Base-by-base conservation (phyloP, 352 stramenopile species). In the Phytophthora ramorum region DNA sequence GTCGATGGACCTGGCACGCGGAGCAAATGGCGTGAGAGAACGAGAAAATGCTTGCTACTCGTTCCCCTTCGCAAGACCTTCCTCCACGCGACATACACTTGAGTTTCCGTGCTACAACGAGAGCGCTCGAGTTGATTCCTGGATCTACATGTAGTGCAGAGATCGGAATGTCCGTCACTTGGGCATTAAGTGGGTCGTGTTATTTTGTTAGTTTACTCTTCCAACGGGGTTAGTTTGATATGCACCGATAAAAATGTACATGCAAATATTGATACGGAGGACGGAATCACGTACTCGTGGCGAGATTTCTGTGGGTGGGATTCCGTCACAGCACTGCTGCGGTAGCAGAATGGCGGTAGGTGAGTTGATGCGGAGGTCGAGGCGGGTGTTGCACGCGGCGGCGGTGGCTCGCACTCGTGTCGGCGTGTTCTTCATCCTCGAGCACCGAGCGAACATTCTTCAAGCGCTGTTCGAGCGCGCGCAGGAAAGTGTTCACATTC, bases 391-490 rank as follows among this genome's bases (percentile, higher is more conserved):
- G 65, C 46, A 69, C 52, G 19, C 58, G 58, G 14, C 28, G 54
- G 6, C 40, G 38, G n/a, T 52, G 34, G 40, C 52, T 69, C 9
- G 46, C 19, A 57, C 53, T 58, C 13, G 48, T 46, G n/a, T 73
- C 35, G 1, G 30, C 43, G 26, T 26, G 45, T 54, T 69, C 52
- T 37, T 43, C 62, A n/a, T 64, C 46, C 34, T 79, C 65, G 14
- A 76, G 64, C 26, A 64, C 48, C 45, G 45, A 48, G 53, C 76
- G 75, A 59, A 90, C 78, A 52, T 81, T 85, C 24, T 78, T 79
- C 43, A 88, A 72, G 1, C 78, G 78, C 41, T 85, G 64, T 53
- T 88, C 81, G 12, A 90, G 65, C 7, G 75, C 76, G 37, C 62
- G 71, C 22, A 90, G 37, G 54, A 88, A 85, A 38, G 49, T 67